A percentile compares a stretch with the other conserved stretches of the same genome.
Conservation (phyloP, 495 filamentous ascomycete genomes). For the Xylaria palmicola region DNA sequence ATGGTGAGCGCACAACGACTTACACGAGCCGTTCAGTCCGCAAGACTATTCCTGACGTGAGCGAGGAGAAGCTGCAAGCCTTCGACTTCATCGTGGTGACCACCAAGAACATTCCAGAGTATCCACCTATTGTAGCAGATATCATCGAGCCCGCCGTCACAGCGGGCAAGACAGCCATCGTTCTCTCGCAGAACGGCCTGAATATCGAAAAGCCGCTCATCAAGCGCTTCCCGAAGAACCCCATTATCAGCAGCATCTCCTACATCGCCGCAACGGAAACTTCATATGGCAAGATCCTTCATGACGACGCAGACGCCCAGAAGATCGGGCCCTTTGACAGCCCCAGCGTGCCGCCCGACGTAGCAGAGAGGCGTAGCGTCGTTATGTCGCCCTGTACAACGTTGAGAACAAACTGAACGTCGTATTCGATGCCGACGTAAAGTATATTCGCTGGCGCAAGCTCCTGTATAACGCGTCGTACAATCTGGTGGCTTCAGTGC, state of each 20-base stretch:
- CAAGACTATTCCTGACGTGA: conserved; percentile 41
- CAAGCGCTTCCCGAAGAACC: conserved; percentile 49
- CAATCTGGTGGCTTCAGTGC: conserved; percentile 48
- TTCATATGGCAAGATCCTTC: conserved; percentile 42
- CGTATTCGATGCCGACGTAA: conserved; percentile 36
- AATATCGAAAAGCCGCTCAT: conserved; percentile 60
- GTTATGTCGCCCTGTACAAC: conserved; percentile 42
- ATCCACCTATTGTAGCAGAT: conserved; percentile 32
- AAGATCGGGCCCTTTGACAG: conserved; percentile 48
- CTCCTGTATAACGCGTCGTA: conserved; percentile 50
- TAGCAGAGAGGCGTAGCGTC: conserved; percentile 28
- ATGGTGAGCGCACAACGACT: neutral
- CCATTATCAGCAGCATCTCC: conserved; percentile 52
- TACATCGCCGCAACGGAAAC: conserved; percentile 52
- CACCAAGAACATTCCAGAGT: conserved; percentile 52
- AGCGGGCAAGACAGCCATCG: conserved; percentile 47
- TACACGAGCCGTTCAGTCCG: conserved; percentile 21
- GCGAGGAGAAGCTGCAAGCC: conserved; percentile 19
- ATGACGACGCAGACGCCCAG: conserved; percentile 41
- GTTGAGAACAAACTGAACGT: conserved; percentile 31
- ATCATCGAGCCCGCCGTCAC: conserved; percentile 52
- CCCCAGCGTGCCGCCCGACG: conserved; percentile 20
- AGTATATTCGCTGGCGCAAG: conserved; percentile 48
- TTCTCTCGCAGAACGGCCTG: conserved; percentile 63
- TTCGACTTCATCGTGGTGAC: conserved; percentile 55